phyloP scores from a whole-genome alignment of 1,284 basidiomycete species.

The Heterobasidion irregulare region DNA sequence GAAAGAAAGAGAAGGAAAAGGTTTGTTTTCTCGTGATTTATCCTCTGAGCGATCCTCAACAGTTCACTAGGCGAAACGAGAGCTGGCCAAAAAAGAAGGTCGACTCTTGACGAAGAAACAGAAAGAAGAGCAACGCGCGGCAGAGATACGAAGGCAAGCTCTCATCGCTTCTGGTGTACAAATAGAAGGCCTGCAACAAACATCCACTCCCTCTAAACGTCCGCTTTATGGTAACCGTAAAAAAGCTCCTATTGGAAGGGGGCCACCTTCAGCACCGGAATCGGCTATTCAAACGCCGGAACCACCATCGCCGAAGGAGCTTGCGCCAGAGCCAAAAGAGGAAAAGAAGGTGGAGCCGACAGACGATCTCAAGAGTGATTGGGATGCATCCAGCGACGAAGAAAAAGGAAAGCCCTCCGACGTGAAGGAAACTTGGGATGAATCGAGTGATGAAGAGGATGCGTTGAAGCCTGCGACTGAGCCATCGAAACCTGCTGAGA shows the following conservation, averaged over 20 bases:
- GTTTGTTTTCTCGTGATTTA: constrained; percentile 27
- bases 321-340: constrained; percentile 14
- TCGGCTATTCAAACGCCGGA: constrained; percentile 25
- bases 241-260: constrained; percentile 25
- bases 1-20: constrained; percentile 88
- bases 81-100: constrained; percentile 85
- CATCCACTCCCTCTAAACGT: constrained; percentile 45
- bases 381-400: constrained; percentile 72
- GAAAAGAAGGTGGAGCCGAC: constrained; percentile 13
- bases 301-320: constrained; percentile 20
- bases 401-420: constrained; percentile 18
- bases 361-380: constrained; percentile 66
- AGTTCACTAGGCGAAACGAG: constrained; percentile 64
- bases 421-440: constrained; percentile 85
- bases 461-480: constrained; percentile 4
- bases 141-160: constrained; percentile 88
- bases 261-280: constrained; percentile 38
- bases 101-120: constrained; percentile 91
- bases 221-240: constrained; percentile 81
- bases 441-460: constrained; percentile 59
- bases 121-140: constrained; percentile 88
- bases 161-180: constrained; percentile 85
- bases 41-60: constrained; percentile 3
- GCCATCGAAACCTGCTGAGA: constrained; percentile 14
- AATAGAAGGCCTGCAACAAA: constrained; percentile 78